Conservation (phyloP, 441 rosid species). For the Mallotus repandus region DNA sequence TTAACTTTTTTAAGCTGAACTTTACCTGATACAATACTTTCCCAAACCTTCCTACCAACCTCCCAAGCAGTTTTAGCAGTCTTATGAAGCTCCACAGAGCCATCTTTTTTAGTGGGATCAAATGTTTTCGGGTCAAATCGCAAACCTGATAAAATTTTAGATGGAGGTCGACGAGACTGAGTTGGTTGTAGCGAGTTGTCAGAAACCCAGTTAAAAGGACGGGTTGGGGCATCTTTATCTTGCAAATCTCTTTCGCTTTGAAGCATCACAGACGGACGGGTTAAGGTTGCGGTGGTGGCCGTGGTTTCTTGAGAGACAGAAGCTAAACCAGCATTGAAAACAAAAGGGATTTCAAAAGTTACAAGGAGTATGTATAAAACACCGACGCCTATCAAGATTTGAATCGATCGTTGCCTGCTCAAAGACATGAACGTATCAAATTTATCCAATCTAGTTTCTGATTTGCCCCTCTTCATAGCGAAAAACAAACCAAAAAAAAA, state of each 20-base stretch:
- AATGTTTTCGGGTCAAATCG: conserved; percentile 51
- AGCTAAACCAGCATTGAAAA: conserved; percentile 45
- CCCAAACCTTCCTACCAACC: conserved; percentile 71
- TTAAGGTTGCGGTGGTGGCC: conserved; percentile 9
- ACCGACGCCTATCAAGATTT: conserved; percentile 53
- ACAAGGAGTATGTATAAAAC: conserved; percentile 56
- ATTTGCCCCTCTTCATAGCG: conserved; percentile 35
- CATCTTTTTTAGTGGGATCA: conserved; percentile 48
- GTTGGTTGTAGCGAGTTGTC: conserved; percentile 38
- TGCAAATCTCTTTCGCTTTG: conserved; percentile 52
- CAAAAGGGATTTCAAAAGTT: conserved; percentile 72
- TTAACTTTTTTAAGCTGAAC: conserved; percentile 16
- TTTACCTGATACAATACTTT: conserved; percentile 54
- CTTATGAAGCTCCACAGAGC: conserved; percentile 71
- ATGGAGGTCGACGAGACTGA: conserved; percentile 18
- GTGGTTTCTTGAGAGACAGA: conserved; percentile 46
- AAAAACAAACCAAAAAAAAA: neutral
- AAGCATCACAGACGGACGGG: conserved; percentile 32
- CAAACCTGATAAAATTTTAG: conserved; percentile 47
- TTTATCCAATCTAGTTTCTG: conserved; percentile 40
- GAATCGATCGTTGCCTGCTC: conserved; percentile 58
- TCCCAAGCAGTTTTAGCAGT: conserved; percentile 76
- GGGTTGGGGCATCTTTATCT: conserved; percentile 54
- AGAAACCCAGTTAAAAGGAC: conserved; percentile 55
- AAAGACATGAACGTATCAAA: conserved; percentile 41